phyloP scores from a whole-genome alignment of 2,329 filamentous ascomycete species.

The Rutstroemia sp. region DNA sequence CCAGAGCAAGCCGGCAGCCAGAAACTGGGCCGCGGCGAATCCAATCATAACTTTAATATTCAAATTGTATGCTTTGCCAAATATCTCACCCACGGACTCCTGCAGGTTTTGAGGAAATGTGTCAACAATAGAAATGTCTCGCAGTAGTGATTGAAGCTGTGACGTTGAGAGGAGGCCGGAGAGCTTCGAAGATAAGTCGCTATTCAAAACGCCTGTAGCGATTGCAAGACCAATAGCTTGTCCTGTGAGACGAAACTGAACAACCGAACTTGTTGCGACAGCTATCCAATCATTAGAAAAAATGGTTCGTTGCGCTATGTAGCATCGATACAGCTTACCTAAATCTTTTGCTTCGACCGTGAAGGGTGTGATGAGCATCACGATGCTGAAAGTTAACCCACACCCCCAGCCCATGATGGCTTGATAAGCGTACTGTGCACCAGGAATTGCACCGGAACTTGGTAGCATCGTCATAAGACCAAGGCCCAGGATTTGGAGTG shows the following conservation, averaged over 20 bases:
- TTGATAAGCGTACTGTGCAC: slow-evolving; percentile 41
- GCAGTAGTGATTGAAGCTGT: not conserved
- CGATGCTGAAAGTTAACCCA: slow-evolving; percentile 40
- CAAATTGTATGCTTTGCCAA: not conserved
- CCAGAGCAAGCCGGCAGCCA: not conserved
- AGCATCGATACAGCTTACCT: not conserved
- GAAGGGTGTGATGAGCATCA: slow-evolving; percentile 43
- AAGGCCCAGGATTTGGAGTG: slow-evolving; percentile 11
- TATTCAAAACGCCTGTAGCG: not conserved
- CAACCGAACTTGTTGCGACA: not conserved
- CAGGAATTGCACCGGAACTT: not conserved
- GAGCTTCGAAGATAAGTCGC: not conserved
- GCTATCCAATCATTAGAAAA: not conserved
- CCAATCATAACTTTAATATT: not conserved
- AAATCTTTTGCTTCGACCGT: slow-evolving; percentile 12
- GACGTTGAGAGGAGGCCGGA: not conserved
- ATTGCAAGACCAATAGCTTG: not conserved
- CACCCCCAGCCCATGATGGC: slow-evolving; percentile 50
- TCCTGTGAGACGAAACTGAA: not conserved
- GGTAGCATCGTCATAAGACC: slow-evolving; percentile 5
- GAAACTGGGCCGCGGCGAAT: not conserved
- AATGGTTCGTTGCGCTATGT: not conserved
- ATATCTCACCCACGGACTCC: not conserved
- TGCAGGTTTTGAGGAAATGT: not conserved
- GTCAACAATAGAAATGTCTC: not conserved